Conservation (phyloP, 257 asterid species). For the Fraxinus americana region DNA sequence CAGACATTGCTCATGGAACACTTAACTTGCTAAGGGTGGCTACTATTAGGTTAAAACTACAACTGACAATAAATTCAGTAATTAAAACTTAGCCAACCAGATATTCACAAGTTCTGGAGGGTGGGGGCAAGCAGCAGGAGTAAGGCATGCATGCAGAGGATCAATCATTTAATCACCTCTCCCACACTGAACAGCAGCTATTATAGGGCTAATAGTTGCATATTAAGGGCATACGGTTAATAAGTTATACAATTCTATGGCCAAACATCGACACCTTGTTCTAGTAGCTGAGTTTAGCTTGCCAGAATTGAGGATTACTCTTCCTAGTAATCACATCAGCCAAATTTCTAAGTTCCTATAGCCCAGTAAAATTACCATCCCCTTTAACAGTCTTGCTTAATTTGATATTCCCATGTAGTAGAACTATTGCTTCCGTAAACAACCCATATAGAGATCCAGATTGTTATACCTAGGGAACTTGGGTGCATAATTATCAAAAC, state of each 20-base stretch:
- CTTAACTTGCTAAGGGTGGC: too few species aligned
- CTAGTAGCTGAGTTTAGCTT: background rate
- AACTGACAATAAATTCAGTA: too few species aligned
- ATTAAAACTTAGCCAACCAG: too few species aligned
- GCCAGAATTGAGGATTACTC: background rate
- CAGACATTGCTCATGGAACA: too few species aligned
- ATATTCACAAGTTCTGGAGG: too few species aligned
- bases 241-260: background rate
- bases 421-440: background rate
- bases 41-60: too few species aligned
- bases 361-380: background rate
- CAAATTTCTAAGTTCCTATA: background rate
- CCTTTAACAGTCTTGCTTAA: background rate
- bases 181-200: too few species aligned
- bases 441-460: background rate
- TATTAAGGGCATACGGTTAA: background rate
- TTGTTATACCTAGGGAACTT: background rate
- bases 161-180: too few species aligned
- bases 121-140: too few species aligned
- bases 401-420: background rate
- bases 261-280: background rate
- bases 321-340: background rate
- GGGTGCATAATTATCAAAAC: background rate
- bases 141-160: too few species aligned
- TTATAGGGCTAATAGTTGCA: background rate